Percentiles rank a stretch among this genome's conserved stretches.
These are phyloP conservation scores for Solanum ossicruentum DNA, from an alignment of 257 asterid genomes.

Conservation along the genomic window DNA sequence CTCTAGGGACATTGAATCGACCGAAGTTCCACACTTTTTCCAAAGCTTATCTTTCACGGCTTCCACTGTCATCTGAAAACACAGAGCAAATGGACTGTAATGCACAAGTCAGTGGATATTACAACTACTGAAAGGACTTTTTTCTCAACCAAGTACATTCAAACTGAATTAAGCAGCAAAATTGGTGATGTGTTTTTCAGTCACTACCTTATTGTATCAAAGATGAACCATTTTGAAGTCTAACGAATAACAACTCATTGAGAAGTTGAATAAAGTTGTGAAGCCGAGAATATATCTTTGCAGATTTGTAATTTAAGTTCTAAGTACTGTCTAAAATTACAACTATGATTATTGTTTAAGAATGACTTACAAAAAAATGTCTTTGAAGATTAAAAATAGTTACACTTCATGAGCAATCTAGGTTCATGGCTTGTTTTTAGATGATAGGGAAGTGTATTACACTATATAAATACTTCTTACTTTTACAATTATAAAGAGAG, in stretches of 20 bases:
- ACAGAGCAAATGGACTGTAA: background rate
- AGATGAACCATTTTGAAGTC: background rate
- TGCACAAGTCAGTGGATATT: background rate
- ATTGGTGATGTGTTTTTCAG: background rate
- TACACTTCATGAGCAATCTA: background rate
- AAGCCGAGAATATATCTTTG: background rate
- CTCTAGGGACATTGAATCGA: constrained; percentile 72
- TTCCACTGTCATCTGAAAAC: constrained; percentile 61
- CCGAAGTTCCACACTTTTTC: constrained; percentile 90
- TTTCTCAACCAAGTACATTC: background rate
- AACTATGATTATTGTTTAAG: background rate
- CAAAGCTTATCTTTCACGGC: constrained; percentile 85
- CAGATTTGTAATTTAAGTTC: background rate
- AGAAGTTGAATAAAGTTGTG: background rate
- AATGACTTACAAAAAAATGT: background rate
- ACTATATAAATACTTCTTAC: background rate
- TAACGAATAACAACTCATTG: background rate
- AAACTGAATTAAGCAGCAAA: background rate
- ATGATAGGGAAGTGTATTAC: background rate
- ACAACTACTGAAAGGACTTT: background rate
- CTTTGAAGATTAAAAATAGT: background rate
- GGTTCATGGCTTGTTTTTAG: background rate
- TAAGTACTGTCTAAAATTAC: background rate
- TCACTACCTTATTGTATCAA: background rate
- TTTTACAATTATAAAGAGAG: too few species aligned